Percentiles rank a stretch among this genome's conserved stretches.
Evolutionary conservation across 306 rosid species (phyloP).

Genomic region (Trichosanthes truncata): DNA sequence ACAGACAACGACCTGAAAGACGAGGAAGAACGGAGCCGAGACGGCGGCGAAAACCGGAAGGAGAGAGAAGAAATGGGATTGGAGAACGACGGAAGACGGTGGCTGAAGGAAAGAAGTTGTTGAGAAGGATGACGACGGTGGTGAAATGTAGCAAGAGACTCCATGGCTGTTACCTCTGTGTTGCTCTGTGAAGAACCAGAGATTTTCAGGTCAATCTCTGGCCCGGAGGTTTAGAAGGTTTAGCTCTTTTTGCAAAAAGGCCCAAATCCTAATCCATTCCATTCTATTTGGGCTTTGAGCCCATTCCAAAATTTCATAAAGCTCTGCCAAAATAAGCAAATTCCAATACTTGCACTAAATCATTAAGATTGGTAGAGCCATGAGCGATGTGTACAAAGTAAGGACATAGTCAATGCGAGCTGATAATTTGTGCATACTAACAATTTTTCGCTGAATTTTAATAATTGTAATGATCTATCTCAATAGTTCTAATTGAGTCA

Average conservation of each 20-base stretch:
- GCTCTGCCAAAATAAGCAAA: background rate
- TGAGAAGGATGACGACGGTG: constrained; percentile 32
- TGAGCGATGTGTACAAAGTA: too few species aligned
- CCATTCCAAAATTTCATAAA: background rate
- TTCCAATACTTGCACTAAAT: too few species aligned
- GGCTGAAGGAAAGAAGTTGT: constrained; percentile 25
- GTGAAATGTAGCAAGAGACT: constrained; percentile 29
- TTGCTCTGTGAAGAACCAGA: background rate
- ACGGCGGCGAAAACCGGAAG: constrained; percentile 15
- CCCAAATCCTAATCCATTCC: background rate
- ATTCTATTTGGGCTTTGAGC: background rate
- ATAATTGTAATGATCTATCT: background rate
- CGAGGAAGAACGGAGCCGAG: constrained; percentile 8
- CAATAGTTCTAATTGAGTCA: background rate
- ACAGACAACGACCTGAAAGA: constrained; percentile 20
- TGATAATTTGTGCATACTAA: background rate
- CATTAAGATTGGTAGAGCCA: too few species aligned
- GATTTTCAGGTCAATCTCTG: background rate
- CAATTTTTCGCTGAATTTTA: too few species aligned
- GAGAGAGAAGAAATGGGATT: constrained; percentile 27
- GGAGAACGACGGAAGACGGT: constrained; percentile 31
- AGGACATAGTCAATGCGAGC: too few species aligned
- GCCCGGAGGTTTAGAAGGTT: background rate
- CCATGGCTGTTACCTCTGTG: constrained; percentile 28
- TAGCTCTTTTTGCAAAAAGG: background rate